Evolutionary conservation across 108 stramenopile genomes (phyloP).

Genomic region (Pelagomonas calceolata): DNA sequence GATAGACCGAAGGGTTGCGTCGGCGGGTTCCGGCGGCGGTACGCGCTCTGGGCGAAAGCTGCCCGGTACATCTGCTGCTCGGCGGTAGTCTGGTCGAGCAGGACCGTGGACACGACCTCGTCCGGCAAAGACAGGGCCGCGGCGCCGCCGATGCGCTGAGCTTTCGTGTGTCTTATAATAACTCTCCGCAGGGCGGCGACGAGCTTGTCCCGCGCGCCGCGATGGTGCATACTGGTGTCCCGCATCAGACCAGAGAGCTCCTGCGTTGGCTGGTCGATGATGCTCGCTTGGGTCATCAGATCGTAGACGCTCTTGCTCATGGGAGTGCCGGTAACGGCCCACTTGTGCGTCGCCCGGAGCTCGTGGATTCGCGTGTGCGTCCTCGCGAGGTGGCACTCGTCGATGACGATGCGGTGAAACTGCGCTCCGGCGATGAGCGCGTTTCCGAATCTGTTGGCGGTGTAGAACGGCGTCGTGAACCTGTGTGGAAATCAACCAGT

Average conservation of each 20-base stretch:
- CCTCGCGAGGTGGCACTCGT: neutral
- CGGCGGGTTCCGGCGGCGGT: neutral
- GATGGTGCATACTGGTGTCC: neutral
- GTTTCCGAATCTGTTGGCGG: neutral
- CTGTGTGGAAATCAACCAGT: no score
- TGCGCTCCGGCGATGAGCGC: neutral
- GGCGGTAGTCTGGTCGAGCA: neutral
- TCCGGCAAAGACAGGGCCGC: neutral
- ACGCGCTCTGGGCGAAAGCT: neutral
- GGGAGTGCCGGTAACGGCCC: conserved; percentile 5
- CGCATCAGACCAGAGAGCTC: no score
- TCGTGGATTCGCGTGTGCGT: neutral
- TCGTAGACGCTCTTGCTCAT: neutral
- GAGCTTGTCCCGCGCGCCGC: neutral
- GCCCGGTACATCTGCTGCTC: no score
- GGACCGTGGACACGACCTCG: neutral
- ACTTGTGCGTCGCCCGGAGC: neutral
- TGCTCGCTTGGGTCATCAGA: neutral
- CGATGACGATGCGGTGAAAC: conserved; percentile 3
- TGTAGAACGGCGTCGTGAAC: no score
- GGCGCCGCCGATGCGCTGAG: neutral
- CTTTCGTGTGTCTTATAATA: conserved; percentile 6
- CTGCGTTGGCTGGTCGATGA: no score
- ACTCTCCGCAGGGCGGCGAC: neutral
- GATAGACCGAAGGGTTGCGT: neutral